These are phyloP conservation scores for Penicillium expansum DNA, from an alignment of 2,329 filamentous ascomycete genomes.

Conservation along the genomic window DNA sequence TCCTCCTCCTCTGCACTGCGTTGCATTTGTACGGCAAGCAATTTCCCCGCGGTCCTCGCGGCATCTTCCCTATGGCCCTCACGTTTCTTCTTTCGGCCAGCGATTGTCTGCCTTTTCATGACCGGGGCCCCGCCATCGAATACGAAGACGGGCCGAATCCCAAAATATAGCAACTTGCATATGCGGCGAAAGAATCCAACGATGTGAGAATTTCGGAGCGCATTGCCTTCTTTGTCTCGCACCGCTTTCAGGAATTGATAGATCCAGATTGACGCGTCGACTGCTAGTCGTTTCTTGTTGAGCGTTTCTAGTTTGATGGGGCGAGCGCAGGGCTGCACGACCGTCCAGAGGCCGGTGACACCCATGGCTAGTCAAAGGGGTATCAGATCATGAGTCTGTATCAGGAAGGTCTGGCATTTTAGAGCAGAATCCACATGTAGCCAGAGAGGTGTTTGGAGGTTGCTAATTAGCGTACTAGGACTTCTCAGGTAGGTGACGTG, in stretches of 20 bases:
- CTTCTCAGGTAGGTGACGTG: not conserved
- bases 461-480: conserved; percentile 1
- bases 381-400: not conserved
- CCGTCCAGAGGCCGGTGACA: conserved; percentile 96
- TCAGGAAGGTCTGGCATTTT: not conserved
- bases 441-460: not conserved
- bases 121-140: conserved; percentile 93
- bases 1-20: conserved; percentile 77
- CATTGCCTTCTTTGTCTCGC: conserved; percentile 96
- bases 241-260: conserved; percentile 99
- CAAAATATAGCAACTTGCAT: conserved; percentile 95
- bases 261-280: conserved; percentile 99
- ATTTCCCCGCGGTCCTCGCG: conserved; percentile 80
- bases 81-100: conserved; percentile 69
- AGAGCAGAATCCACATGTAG: not conserved
- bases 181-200: conserved; percentile 98
- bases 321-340: conserved; percentile 89
- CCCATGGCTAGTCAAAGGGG: conserved; percentile 63
- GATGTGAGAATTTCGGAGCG: conserved; percentile 89
- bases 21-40: conserved; percentile 93
- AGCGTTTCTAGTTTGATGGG: conserved; percentile 95
- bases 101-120: conserved; percentile 88
- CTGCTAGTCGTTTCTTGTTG: conserved; percentile 91
- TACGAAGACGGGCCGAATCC: conserved; percentile 94
- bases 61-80: conserved; percentile 94